Evolutionary conservation across 2,329 filamentous ascomycete genomes (phyloP).

Genomic region (Tricladium varicosporioides): DNA sequence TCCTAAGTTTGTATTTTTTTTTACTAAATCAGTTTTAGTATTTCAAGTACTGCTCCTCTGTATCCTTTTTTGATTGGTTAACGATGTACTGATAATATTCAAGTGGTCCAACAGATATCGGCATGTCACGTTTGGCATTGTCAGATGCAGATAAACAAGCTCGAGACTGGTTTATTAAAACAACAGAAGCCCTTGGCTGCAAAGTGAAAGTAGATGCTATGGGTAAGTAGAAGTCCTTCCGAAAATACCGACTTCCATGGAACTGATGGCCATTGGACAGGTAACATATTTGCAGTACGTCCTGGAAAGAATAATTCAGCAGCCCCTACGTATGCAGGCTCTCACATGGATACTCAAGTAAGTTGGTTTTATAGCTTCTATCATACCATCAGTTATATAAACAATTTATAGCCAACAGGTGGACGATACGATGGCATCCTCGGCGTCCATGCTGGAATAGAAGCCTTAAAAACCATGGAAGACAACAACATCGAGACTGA

Average conservation of each 20-base stretch:
- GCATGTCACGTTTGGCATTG: slow-evolving; percentile 73
- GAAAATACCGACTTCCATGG: no score
- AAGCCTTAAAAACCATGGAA: slow-evolving; percentile 66
- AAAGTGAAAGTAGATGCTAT: slow-evolving; percentile 68
- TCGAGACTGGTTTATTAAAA: slow-evolving; percentile 72
- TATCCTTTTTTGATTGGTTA: no score
- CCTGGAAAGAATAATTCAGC: slow-evolving; percentile 55
- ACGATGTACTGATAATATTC: background rate
- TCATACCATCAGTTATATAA: slow-evolving; percentile 66
- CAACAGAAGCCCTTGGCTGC: slow-evolving; percentile 62
- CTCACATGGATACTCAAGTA: slow-evolving; percentile 63
- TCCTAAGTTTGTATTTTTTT: no score
- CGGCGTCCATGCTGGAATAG: slow-evolving; percentile 69
- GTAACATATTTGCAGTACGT: slow-evolving; percentile 72
- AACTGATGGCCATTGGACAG: slow-evolving; percentile 5
- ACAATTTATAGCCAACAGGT: slow-evolving; percentile 53
- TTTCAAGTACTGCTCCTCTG: no score
- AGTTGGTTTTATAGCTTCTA: slow-evolving; percentile 22
- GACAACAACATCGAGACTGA: slow-evolving; percentile 68
- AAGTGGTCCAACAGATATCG: slow-evolving; percentile 60
- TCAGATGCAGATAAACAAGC: slow-evolving; percentile 69
- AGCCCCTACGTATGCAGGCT: slow-evolving; percentile 66
- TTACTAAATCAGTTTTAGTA: no score
- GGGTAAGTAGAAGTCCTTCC: slow-evolving; percentile 41
- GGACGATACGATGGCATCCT: slow-evolving; percentile 76